Base-by-base conservation (phyloP, 2,329 filamentous ascomycete genomes). In the Nemania sp. region DNA sequence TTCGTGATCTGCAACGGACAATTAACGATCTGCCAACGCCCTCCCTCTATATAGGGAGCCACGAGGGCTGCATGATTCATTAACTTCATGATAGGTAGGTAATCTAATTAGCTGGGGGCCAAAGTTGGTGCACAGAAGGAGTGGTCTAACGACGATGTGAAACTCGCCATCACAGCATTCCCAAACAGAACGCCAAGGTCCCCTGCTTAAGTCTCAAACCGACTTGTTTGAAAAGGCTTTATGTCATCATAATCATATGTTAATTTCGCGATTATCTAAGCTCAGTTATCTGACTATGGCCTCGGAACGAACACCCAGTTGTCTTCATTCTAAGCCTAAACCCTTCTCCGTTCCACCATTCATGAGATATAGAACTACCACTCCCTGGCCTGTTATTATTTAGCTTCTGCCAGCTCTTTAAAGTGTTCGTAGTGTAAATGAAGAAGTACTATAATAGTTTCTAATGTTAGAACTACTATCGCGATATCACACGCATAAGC, bases 1-100 rank as follows among this genome's bases (percentile, higher is more conserved):
- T 60, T 46, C 42, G 57, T 50, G 61, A 64, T 66, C 63, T 61
- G 56, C 61, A 55, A 56, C 53, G 22, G 49, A 49, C 42, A 54
- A 52, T 40, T n/a, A n/a, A n/a, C n/a, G 58, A 65, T 66, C 63
- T 56, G 55, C 62, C 44, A 43, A 53, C 20, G 37, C 41, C 55
- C 54, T 60, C 23, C 14, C 59, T 63, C n/a, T n/a, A 65, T 63
- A 57, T 61, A 61, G 36, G 17, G 31, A 28, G 26, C 14, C 15
- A 28, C 9, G 17, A 30, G n/a, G n/a, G n/a, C n/a, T n/a, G n/a
- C n/a, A n/a, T n/a, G n/a, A n/a, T n/a, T n/a, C n/a, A n/a, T n/a
- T n/a, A n/a, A n/a, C n/a, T n/a, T n/a, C n/a, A n/a, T n/a, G n/a
- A n/a, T n/a, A n/a, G n/a, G n/a, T n/a, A n/a, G n/a, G n/a, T n/a